Percentiles rank a stretch among this genome's conserved stretches.
These are phyloP conservation scores for Penicillium mononematosum DNA, from an alignment of 495 filamentous ascomycete species.

Conservation along the genomic window DNA sequence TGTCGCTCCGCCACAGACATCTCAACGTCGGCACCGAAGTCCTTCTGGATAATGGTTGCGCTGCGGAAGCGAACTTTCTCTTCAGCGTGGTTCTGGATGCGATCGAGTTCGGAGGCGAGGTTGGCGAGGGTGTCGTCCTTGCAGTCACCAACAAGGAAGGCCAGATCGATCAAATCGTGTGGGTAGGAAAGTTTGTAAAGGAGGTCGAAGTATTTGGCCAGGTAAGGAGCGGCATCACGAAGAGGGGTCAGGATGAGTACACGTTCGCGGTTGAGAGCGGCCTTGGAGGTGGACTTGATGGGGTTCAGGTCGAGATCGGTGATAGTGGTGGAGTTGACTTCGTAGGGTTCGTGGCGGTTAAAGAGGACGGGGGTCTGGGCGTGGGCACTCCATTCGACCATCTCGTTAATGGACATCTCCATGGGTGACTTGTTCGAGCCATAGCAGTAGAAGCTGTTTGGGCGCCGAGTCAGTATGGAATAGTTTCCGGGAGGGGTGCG, in stretches of 20 bases:
- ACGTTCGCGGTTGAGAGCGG: slow-evolving; percentile 75
- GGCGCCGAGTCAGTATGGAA: slow-evolving; percentile 23
- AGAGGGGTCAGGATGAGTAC: slow-evolving; percentile 94
- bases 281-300: slow-evolving; percentile 77
- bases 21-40: slow-evolving; percentile 69
- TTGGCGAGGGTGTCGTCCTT: slow-evolving; percentile 84
- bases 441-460: slow-evolving; percentile 89
- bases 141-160: slow-evolving; percentile 89
- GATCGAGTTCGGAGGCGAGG: slow-evolving; percentile 76
- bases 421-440: slow-evolving; percentile 90
- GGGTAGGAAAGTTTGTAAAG: slow-evolving; percentile 88
- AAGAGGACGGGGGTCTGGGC: slow-evolving; percentile 89
- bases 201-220: slow-evolving; percentile 90
- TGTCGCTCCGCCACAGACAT: slow-evolving; percentile 82
- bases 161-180: slow-evolving; percentile 92
- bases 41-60: slow-evolving; percentile 79
- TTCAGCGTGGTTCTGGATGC: slow-evolving; percentile 80
- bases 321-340: slow-evolving; percentile 80
- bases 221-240: slow-evolving; percentile 78
- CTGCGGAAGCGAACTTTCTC: slow-evolving; percentile 74
- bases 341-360: slow-evolving; percentile 87
- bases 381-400: slow-evolving; percentile 83
- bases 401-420: slow-evolving; percentile 88
- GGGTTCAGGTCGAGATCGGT: slow-evolving; percentile 76
- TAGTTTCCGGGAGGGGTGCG: neutral